phyloP scores from a whole-genome alignment of 2,329 filamentous ascomycete genomes.

The Aspergillus thermomutatus region DNA sequence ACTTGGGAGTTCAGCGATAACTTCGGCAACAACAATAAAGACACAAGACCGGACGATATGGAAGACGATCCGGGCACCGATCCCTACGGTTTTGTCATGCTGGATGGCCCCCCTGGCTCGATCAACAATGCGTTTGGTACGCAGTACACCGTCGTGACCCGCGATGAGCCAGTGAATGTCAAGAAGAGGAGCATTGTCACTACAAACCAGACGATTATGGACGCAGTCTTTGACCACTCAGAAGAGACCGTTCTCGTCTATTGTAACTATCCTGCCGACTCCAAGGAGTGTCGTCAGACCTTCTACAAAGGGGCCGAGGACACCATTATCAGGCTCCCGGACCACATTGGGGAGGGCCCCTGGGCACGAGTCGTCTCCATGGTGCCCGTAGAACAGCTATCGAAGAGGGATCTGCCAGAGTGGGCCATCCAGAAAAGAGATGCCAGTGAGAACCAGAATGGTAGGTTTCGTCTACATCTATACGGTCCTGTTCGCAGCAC shows the following conservation, averaged over 20 bases:
- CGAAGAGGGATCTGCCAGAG: constrained; percentile 5
- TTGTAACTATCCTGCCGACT: constrained; percentile 23
- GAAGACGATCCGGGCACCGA: constrained; percentile 22
- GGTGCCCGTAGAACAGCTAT: constrained; percentile 2
- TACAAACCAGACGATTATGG: constrained; percentile 23
- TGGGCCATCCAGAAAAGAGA: constrained; percentile 5
- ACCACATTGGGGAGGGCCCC: constrained; percentile 17
- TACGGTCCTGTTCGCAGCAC: background rate
- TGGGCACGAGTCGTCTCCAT: constrained; percentile 18
- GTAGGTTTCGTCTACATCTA: background rate
- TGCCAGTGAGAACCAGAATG: constrained; percentile 6
- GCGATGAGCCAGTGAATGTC: background rate
- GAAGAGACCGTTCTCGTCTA: constrained; percentile 26
- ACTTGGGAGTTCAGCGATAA: constrained; percentile 19
- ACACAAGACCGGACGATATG: constrained; percentile 2
- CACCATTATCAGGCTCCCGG: constrained; percentile 18
- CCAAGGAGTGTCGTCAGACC: constrained; percentile 15
- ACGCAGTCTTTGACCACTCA: constrained; percentile 24
- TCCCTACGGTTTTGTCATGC: constrained; percentile 31
- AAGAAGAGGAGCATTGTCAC: constrained; percentile 22
- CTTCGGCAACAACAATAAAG: constrained; percentile 19
- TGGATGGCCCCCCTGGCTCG: constrained; percentile 25
- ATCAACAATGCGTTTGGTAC: constrained; percentile 22
- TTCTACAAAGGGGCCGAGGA: constrained; percentile 13
- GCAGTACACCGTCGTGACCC: background rate